Evolutionary conservation across 208 protist species (phyloP), one percentile per base, ranked within the genome.

Genomic region (Leishmania mexicana): DNA sequence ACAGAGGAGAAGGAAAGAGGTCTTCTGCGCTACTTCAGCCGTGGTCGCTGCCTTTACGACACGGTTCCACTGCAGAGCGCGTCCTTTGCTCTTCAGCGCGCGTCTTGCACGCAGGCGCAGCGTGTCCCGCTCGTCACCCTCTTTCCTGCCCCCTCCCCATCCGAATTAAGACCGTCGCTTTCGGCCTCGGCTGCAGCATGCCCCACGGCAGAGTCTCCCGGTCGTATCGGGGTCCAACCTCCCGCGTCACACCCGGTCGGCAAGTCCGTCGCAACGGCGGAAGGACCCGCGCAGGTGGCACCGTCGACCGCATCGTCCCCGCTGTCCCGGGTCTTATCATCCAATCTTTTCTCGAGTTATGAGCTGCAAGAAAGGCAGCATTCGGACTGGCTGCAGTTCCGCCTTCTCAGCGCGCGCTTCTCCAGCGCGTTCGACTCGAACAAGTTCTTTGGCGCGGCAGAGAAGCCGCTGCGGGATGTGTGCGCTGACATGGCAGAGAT

Each of bases 331-430:
- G 10, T 21, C 31, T 0, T 21, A 19, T 21, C 42, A 31, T 74
- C 78, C 6, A n/a, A 82, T 31, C 62, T 65, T 24, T 82, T 85
- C 47, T 31, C 57, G 0, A 68, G 65, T 2, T 67, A 80, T 62
- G 60, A 67, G 35, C n/a, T 67, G 45, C 51, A 62, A 21, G 65
- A 58, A 13, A 45, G 38, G 45, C 40, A 70, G 21, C 42, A 49
- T 3, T 19, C 64, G 17, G 83, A 86, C 75, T 75, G 70, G 74
- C 5, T 42, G 40, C 10, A 62, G 35, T 87, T 81, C 51, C 85
- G 90, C n/a, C 75, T 87, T 21, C 87, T 94, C 31, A 80, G 64
- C 68, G 79, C 60, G 57, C 90, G 90, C 76, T 91, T 89, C 45
- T 77, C 83, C 21, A 91, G 73, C 62, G 17, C 51, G 8, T 78